Evolutionary conservation across 306 rosid genomes (phyloP), one percentile per base, ranked within the genome.

Genomic region (Carpinus fangiana): DNA sequence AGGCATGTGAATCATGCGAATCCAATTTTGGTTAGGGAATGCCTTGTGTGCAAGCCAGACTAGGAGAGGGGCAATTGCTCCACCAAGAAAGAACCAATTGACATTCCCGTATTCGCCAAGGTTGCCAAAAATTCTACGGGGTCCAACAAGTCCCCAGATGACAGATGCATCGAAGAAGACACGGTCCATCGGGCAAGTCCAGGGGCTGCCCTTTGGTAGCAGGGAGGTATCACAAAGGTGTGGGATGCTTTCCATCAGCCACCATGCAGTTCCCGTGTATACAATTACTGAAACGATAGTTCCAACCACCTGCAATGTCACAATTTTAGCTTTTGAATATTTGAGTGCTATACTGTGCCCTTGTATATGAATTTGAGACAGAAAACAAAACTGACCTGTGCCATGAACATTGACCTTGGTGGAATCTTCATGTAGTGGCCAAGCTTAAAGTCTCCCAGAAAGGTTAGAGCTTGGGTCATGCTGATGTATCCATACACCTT

Each of bases 381-480:
- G 18, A 70, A 71, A 51, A 73, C 23, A 54, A 38, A 79, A 69
- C 76, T 65, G 21, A 93, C 98, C 90, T 94, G 98, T 41, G 93
- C 97, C 89, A 88, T 84, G 84, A 94, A 94, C 98, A 92, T 94
- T 54, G 91, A 75, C 81, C 96, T 88, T 23, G 97, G 97, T 18
- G 98, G 98, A 88, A 94, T 92, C 84, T 94, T 94, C 98, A 94
- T 92, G 74, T 94, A 94, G 81, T 92, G 98, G 36, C 97, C 98
- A 17, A 94, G 97, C 86, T 94, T 92, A 54, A 90, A 92, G 82
- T 94, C 98, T 45, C 23, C 54, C 72, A 94, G 31, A 73, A 94
- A 94, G 31, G 85, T 79, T 11, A 92, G 80, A 73, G 93, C 97
- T 87, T 94, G 98, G 34, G 69, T 1, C 96, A 92, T 90, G 83